Conservation (phyloP, 2,329 filamentous ascomycete species). For the Blastomyces silverae region DNA sequence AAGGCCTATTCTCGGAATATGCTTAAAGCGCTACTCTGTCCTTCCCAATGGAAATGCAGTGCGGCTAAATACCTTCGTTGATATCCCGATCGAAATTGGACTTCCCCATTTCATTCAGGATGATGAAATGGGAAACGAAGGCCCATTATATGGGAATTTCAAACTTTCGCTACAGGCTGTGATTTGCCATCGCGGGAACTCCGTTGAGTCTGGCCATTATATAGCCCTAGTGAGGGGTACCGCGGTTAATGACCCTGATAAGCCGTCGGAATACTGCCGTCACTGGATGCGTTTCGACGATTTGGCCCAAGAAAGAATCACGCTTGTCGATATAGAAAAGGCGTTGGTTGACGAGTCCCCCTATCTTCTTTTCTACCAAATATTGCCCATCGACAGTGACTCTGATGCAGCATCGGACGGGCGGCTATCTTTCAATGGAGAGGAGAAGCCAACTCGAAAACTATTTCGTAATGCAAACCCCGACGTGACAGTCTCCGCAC, state of each 20-base stretch:
- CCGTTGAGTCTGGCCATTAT: constrained; percentile 85
- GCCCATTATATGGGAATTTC: constrained; percentile 74
- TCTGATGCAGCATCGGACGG: constrained; percentile 30
- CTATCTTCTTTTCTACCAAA: constrained; percentile 92
- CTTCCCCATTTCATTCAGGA: constrained; percentile 87
- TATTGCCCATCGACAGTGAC: constrained; percentile 75
- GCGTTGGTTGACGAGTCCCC: constrained; percentile 81
- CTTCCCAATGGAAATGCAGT: constrained; percentile 60
- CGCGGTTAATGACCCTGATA: constrained; percentile 26
- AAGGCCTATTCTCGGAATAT: constrained; percentile 83
- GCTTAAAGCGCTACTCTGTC: constrained; percentile 82
- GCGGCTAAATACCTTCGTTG: constrained; percentile 73
- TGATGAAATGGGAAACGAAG: constrained; percentile 60
- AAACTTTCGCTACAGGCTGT: constrained; percentile 87
- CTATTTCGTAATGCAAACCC: neutral
- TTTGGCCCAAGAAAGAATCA: constrained; percentile 64
- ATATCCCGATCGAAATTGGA: constrained; percentile 78
- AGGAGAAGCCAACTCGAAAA: neutral
- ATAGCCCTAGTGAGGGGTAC: constrained; percentile 74
- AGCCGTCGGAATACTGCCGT: constrained; percentile 56
- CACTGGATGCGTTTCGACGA: constrained; percentile 94
- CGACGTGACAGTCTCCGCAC: constrained; percentile 1
- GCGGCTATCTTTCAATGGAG: neutral
- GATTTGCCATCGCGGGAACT: constrained; percentile 83
- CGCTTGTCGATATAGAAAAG: constrained; percentile 67